These are phyloP conservation scores for Balansia obtecta DNA, from an alignment of 2,329 filamentous ascomycete species.

Conservation along the genomic window DNA sequence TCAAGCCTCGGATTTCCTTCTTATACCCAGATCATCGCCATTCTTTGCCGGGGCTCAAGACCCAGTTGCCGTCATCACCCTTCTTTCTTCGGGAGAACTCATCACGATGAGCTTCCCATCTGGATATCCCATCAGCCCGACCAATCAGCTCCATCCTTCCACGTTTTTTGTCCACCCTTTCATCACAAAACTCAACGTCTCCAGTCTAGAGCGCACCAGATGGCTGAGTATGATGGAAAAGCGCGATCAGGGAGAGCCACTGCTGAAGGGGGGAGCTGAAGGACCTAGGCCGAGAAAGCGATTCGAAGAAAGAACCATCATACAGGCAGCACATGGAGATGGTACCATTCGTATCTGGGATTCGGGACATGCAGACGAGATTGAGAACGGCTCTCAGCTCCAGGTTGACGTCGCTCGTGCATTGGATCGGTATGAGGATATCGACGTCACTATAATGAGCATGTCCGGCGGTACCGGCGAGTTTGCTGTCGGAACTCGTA, in stretches of 20 bases:
- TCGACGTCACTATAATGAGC: constrained; percentile 68
- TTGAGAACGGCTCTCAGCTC: constrained; percentile 71
- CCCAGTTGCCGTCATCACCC: constrained; percentile 69
- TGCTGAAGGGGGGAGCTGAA: constrained; percentile 70
- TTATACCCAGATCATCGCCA: constrained; percentile 71
- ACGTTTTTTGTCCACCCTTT: constrained; percentile 86
- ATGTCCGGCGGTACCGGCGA: constrained; percentile 75
- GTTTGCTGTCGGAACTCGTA: constrained; percentile 66
- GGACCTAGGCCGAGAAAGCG: constrained; percentile 57
- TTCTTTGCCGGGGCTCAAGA: constrained; percentile 84
- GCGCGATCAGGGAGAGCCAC: constrained; percentile 61
- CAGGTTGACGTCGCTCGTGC: constrained; percentile 82
- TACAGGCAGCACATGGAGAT: constrained; percentile 81
- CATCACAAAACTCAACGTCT: constrained; percentile 58
- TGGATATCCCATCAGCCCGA: constrained; percentile 80
- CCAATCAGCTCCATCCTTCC: constrained; percentile 83
- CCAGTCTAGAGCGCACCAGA: constrained; percentile 60
- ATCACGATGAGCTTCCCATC: constrained; percentile 86
- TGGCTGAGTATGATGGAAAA: constrained; percentile 91
- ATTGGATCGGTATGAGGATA: constrained; percentile 62
- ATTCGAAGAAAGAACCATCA: constrained; percentile 71
- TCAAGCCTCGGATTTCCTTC: constrained; percentile 66
- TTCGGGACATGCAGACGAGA: constrained; percentile 78
- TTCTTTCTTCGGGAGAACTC: constrained; percentile 78
- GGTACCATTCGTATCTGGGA: constrained; percentile 91